Conservation (phyloP, 768 basidiomycete species). For the Hygrocybe coccinea region DNA sequence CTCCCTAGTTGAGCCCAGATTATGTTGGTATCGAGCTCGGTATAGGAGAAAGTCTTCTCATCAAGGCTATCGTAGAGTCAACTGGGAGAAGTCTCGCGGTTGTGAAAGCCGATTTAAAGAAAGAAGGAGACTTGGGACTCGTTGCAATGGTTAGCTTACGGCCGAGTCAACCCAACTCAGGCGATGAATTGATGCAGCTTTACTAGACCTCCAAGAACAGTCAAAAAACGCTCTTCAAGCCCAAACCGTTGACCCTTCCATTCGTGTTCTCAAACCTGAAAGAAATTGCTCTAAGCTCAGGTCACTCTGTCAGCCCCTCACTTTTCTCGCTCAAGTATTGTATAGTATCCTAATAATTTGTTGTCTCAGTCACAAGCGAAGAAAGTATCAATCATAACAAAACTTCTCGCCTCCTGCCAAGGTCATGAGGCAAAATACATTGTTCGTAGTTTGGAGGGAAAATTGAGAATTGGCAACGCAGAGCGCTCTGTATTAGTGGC, state of each 20-base stretch:
- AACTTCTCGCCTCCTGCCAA: slow-evolving; percentile 87
- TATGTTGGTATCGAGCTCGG: slow-evolving; percentile 94
- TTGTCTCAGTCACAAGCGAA: slow-evolving; percentile 76
- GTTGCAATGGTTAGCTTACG: slow-evolving; percentile 78
- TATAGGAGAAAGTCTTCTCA: slow-evolving; percentile 88
- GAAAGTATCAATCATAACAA: slow-evolving; percentile 93
- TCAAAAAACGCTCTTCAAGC: slow-evolving; percentile 92
- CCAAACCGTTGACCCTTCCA: slow-evolving; percentile 82
- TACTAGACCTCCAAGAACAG: slow-evolving; percentile 83
- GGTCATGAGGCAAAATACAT: slow-evolving; percentile 94
- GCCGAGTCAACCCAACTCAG: background rate
- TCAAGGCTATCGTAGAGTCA: slow-evolving; percentile 93
- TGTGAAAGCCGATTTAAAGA: slow-evolving; percentile 89
- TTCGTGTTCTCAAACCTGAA: slow-evolving; percentile 85
- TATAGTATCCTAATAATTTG: slow-evolving; percentile 2
- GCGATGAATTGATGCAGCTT: background rate
- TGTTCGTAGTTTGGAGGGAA: slow-evolving; percentile 91
- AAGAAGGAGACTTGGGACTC: slow-evolving; percentile 90
- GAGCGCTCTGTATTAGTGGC: slow-evolving; percentile 94
- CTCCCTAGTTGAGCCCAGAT: slow-evolving; percentile 78
- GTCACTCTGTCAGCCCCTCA: slow-evolving; percentile 58
- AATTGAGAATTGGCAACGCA: slow-evolving; percentile 94
- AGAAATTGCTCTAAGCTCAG: slow-evolving; percentile 83
- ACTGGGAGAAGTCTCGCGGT: slow-evolving; percentile 81
- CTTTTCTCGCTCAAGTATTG: background rate